Base-by-base conservation (phyloP, 768 basidiomycete genomes). In the Macrolepiota dolichaula region DNA sequence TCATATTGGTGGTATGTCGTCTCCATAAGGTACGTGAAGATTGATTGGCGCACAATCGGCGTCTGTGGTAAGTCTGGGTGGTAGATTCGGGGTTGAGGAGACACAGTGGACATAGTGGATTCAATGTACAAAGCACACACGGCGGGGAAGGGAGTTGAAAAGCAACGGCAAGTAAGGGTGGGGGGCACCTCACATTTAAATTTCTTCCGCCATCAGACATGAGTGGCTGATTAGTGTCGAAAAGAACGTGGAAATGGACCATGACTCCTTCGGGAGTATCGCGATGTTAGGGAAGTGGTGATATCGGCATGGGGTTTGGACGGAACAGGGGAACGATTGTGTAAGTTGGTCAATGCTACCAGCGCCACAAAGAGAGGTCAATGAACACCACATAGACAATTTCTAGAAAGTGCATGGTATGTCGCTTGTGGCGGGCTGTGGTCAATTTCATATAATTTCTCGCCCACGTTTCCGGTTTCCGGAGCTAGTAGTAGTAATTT, bases 1-100 rank as follows among this genome's bases (percentile, higher is more conserved):
- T 62, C 61, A 3, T 63, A 63, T 37, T 65, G 63, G 10, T 67
- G 57, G 38, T 66, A 65, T 6, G 62, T 65, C 0, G 64, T 62
- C 17, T 58, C 55, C 51, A 72, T 66, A 32, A 72, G 60, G 13
- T 62, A 56, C 36, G 71, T 72, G 56, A 68, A 72, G 38, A 72
- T 62, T 22, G 68, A 69, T 13, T 44, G 52, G 25, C 56, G 64
- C n/a, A 61, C 25, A 35, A 68, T 49, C n/a, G 65, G 67, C 4
- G 69, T 65, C 19, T 64, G 57, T 1, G 69, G 65, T 7, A 63
- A 2, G 10, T 42, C 51, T 2, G 69, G 70, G 24, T 47, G 60
- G 49, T 72, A 72, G 51, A 70, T 61, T 46, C 57, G 60, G 2
- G 70, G 69, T 19, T 67, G 42, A 58, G 62, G 63, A 57, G 50